A percentile compares a stretch with the other conserved stretches of the same genome.
Conservation (phyloP, 108 stramenopile species). For the Cyclotella atomus region DNA sequence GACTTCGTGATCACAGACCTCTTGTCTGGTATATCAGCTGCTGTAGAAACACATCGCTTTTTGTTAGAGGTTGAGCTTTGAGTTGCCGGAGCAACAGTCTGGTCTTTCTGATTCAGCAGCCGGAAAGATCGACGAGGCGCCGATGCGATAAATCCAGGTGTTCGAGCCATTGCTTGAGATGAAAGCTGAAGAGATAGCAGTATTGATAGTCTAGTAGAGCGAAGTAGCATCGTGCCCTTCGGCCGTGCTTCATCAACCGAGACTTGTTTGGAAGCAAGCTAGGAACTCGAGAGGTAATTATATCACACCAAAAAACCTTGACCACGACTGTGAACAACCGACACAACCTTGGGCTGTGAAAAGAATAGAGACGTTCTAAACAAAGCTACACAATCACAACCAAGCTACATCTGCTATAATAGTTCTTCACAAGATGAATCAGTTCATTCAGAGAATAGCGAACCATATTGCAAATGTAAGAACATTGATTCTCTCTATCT, state of each 20-base stretch:
- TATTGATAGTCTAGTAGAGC: background rate
- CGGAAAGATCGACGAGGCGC: constrained; percentile 3
- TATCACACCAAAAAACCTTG: background rate
- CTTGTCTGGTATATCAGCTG: too few species aligned
- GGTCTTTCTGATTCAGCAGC: background rate
- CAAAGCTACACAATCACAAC: too few species aligned
- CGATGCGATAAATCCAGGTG: background rate
- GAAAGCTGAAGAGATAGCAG: background rate
- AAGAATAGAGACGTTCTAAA: too few species aligned
- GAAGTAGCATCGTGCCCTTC: background rate
- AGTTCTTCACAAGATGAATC: constrained; percentile 24
- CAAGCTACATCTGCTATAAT: too few species aligned
- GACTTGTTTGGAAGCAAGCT: too few species aligned
- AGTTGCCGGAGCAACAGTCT: background rate
- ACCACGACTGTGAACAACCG: background rate
- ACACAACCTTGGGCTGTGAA: background rate
- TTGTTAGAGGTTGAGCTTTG: background rate
- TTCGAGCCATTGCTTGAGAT: background rate
- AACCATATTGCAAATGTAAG: constrained; percentile 81
- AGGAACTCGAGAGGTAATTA: background rate
- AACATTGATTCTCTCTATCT: background rate
- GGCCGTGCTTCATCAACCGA: too few species aligned
- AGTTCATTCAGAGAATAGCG: constrained; percentile 78
- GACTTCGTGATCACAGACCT: background rate
- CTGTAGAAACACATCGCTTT: background rate